Evolutionary conservation across 2,329 filamentous ascomycete genomes (phyloP).

Genomic region (Colletotrichum chrysophilum): DNA sequence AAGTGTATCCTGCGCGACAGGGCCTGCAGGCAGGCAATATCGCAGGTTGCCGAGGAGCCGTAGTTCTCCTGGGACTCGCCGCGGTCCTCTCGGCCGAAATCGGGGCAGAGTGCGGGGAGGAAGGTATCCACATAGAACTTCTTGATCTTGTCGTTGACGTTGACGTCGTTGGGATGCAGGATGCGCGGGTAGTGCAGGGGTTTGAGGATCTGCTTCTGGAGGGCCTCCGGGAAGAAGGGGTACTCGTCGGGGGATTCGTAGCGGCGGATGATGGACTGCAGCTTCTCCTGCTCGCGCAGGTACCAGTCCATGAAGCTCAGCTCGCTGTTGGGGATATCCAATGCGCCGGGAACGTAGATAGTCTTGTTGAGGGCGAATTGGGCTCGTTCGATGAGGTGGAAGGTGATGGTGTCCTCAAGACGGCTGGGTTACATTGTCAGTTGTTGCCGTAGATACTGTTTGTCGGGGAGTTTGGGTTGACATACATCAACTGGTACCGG

Average conservation of each 20-base stretch:
- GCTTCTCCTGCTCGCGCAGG: conserved; percentile 83
- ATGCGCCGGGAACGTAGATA: conserved; percentile 83
- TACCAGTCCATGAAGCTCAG: conserved; percentile 95
- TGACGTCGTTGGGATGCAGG: conserved; percentile 86
- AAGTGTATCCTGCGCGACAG: conserved; percentile 93
- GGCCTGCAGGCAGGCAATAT: conserved; percentile 89
- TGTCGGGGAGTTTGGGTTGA: conserved; percentile 33
- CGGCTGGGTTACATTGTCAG: conserved; percentile 63
- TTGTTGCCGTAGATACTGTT: conserved; percentile 5
- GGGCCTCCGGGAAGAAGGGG: conserved; percentile 87
- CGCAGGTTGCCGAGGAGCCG: conserved; percentile 87
- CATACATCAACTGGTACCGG: conserved; percentile 87
- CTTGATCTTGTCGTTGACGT: conserved; percentile 89
- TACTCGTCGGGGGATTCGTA: conserved; percentile 98
- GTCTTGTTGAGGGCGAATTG: conserved; percentile 92
- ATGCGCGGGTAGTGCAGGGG: conserved; percentile 88
- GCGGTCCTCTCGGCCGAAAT: conserved; percentile 78
- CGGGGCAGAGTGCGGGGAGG: conserved; percentile 81
- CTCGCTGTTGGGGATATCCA: conserved; percentile 74
- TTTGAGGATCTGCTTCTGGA: conserved; percentile 83
- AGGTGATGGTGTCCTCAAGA: conserved; percentile 96
- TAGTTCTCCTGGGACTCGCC: conserved; percentile 94
- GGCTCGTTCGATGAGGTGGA: conserved; percentile 95
- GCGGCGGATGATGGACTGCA: conserved; percentile 92
- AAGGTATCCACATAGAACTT: conserved; percentile 82